A percentile compares a stretch with the other conserved stretches of the same genome.
Conservation (phyloP, 139 green algal species). For the Gonium pectorale region DNA sequence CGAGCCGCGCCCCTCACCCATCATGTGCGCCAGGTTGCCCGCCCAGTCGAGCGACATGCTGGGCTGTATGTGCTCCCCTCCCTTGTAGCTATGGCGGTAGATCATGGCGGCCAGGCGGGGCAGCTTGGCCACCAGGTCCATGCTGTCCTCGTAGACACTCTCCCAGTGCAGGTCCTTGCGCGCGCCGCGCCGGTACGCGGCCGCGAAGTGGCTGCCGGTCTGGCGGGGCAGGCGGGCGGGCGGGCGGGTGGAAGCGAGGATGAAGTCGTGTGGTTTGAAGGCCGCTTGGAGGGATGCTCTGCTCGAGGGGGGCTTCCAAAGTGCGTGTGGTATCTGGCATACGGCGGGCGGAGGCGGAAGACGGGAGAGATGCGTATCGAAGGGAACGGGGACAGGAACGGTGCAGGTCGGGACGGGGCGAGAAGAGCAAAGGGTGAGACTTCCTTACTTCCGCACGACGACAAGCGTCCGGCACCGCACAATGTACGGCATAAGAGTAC, state of each 20-base stretch:
- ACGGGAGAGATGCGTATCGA: no score
- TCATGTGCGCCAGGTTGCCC: slow-evolving; percentile 95
- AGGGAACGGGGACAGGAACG: no score
- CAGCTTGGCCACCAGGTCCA: slow-evolving; percentile 97
- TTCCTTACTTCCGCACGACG: no score
- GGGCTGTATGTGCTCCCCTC: slow-evolving; percentile 64
- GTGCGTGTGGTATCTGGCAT: no score
- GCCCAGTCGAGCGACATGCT: slow-evolving; percentile 93
- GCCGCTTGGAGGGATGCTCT: no score
- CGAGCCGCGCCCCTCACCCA: slow-evolving; percentile 86
- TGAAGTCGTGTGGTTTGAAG: no score
- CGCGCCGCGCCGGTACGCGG: slow-evolving; percentile 88
- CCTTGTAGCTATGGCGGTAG: slow-evolving; percentile 57
- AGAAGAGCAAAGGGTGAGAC: no score
- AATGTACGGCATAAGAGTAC: no score
- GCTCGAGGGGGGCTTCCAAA: no score
- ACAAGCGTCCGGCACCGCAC: no score
- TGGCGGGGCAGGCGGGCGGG: slow-evolving; percentile 52
- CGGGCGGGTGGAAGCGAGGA: neutral
- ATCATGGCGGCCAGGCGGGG: slow-evolving; percentile 90
- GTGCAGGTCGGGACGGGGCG: no score
- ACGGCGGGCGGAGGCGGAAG: no score
- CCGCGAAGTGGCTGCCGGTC: slow-evolving; percentile 85
- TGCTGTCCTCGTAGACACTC: slow-evolving; percentile 86
- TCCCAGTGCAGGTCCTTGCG: slow-evolving; percentile 96